Percentiles rank a stretch among this genome's conserved stretches.
These are phyloP conservation scores for Yarrowia sp. DNA, from an alignment of 805 yeast species.

Conservation along the genomic window DNA sequence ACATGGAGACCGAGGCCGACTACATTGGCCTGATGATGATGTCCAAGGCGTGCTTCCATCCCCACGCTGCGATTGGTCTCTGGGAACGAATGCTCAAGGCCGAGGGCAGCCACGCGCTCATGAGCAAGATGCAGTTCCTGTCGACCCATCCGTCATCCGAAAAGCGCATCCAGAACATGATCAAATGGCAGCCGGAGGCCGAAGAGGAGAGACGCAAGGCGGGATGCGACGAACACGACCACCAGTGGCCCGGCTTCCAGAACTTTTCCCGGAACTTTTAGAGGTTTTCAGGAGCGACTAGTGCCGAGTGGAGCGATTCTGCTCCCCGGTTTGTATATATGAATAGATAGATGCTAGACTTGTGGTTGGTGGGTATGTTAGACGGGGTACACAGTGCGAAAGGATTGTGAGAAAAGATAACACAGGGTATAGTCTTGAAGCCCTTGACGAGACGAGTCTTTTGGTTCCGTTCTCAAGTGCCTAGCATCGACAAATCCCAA, in stretches of 20 bases:
- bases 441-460: too few species aligned
- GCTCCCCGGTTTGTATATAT: background rate
- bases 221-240: constrained; percentile 40
- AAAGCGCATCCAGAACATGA: constrained; percentile 68
- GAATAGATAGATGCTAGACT: background rate
- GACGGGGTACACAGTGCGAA: too few species aligned
- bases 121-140: constrained; percentile 50
- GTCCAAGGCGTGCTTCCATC: constrained; percentile 85
- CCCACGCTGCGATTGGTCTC: constrained; percentile 65
- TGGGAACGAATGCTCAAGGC: constrained; percentile 78
- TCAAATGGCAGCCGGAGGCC: constrained; percentile 56
- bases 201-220: constrained; percentile 42
- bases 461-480: too few species aligned
- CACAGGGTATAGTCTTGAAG: too few species aligned
- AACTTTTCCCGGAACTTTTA: background rate
- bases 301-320: too few species aligned
- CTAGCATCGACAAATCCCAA: too few species aligned
- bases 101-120: constrained; percentile 41
- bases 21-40: constrained; percentile 88
- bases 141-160: constrained; percentile 87
- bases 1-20: constrained; percentile 96
- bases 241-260: background rate
- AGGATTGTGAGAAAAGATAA: too few species aligned
- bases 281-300: too few species aligned
- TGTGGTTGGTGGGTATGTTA: too few species aligned